phyloP scores from a whole-genome alignment of 2,329 filamentous ascomycete species.

The Penicillium digitatum region DNA sequence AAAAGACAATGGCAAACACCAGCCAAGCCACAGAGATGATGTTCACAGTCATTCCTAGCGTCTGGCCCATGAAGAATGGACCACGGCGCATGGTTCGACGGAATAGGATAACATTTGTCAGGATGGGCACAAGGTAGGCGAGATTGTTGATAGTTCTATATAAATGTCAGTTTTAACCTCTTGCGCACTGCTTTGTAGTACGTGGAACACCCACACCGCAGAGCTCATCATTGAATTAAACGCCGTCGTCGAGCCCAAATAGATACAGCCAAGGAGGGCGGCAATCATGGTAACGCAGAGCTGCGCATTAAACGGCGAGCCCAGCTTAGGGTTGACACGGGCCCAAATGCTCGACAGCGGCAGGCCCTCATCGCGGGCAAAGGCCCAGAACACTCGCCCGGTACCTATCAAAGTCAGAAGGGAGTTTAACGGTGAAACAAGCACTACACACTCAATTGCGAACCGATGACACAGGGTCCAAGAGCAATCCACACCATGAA shows the following conservation, averaged over 20 bases:
- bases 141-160: conserved; percentile 46
- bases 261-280: conserved; percentile 60
- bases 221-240: conserved; percentile 54
- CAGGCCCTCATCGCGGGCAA: conserved; percentile 52
- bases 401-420: conserved; percentile 32
- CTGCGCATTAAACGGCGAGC: conserved; percentile 54
- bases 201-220: conserved; percentile 14
- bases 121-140: conserved; percentile 46
- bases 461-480: conserved; percentile 33
- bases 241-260: conserved; percentile 62
- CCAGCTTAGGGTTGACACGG: conserved; percentile 43
- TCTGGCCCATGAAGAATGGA: conserved; percentile 44
- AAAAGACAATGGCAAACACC: conserved; percentile 50
- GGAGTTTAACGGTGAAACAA: conserved; percentile 26
- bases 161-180: neutral
- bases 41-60: conserved; percentile 44
- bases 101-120: conserved; percentile 46
- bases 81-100: conserved; percentile 44
- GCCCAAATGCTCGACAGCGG: conserved; percentile 33
- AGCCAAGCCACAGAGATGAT: conserved; percentile 47
- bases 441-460: conserved; percentile 28
- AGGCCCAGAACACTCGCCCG: conserved; percentile 57
- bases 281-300: conserved; percentile 48
- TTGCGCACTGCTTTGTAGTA: neutral
- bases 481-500: conserved; percentile 39